A percentile compares a stretch with the other conserved stretches of the same genome.
These are phyloP conservation scores for Raffaelea ambrosiae DNA, from an alignment of 2,329 filamentous ascomycete species.

Conservation along the genomic window DNA sequence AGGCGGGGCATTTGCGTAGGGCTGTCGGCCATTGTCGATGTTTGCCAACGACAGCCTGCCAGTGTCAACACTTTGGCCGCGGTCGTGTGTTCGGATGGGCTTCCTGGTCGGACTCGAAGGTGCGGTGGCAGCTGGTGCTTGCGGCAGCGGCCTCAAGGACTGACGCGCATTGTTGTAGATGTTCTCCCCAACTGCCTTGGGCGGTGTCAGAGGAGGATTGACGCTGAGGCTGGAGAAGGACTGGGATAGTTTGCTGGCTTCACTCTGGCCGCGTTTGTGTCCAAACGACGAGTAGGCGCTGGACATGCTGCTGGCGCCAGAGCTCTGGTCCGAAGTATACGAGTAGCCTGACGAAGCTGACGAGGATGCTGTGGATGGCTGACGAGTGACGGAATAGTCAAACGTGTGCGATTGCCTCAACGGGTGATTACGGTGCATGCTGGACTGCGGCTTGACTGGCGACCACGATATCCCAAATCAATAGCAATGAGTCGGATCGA, in stretches of 20 bases:
- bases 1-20: constrained; percentile 23
- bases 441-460: constrained; percentile 19
- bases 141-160: constrained; percentile 66
- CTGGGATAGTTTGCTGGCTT: constrained; percentile 48
- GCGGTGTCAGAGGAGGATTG: constrained; percentile 19
- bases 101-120: constrained; percentile 6
- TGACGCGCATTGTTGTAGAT: constrained; percentile 66
- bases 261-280: constrained; percentile 70
- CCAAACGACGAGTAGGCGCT: constrained; percentile 43
- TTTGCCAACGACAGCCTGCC: constrained; percentile 38
- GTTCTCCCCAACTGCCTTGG: constrained; percentile 40
- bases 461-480: neutral
- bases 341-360: constrained; percentile 64
- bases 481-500: constrained; percentile 11
- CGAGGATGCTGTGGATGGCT: constrained; percentile 63
- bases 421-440: constrained; percentile 50
- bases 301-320: constrained; percentile 58
- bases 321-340: constrained; percentile 47
- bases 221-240: constrained; percentile 28
- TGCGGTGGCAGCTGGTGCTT: constrained; percentile 43
- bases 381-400: constrained; percentile 45
- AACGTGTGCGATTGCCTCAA: constrained; percentile 47
- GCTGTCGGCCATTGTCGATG: constrained; percentile 7
- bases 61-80: constrained; percentile 58
- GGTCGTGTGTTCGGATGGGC: constrained; percentile 20